Conservation (phyloP, 2,329 filamentous ascomycete species). For the Sporothrix phasma region DNA sequence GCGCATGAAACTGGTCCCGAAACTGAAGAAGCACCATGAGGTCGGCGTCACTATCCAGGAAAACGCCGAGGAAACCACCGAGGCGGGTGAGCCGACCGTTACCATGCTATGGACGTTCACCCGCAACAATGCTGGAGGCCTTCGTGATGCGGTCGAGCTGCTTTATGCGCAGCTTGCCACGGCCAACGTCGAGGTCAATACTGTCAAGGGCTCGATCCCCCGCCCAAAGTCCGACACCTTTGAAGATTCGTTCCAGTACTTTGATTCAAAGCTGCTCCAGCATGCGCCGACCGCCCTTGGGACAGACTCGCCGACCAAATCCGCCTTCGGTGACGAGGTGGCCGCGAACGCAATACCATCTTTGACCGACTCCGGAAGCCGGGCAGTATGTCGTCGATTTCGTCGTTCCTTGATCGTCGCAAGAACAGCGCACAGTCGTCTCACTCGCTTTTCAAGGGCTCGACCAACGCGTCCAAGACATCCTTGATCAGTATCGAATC, state of each 20-base stretch:
- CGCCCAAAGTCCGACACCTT: conserved; percentile 99
- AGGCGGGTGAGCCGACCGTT: conserved; percentile 47
- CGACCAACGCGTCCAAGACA: conserved; percentile 82
- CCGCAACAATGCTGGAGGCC: conserved; percentile 88
- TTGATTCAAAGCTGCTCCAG: conserved; percentile 92
- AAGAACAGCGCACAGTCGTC: conserved; percentile 87
- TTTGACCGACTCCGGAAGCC: conserved; percentile 92
- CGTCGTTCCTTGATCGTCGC: conserved; percentile 88
- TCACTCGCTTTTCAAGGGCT: conserved; percentile 83
- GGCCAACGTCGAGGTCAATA: conserved; percentile 75
- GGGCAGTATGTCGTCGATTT: conserved; percentile 86
- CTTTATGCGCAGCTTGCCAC: conserved; percentile 77
- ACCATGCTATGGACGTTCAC: conserved; percentile 75
- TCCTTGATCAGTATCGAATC: conserved; percentile 95
- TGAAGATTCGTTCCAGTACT: conserved; percentile 92
- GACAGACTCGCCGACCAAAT: conserved; percentile 82
- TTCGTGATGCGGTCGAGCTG: conserved; percentile 94
- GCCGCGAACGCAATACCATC: conserved; percentile 71
- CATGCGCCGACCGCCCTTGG: conserved; percentile 72
- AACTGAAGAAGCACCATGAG: conserved; percentile 84
- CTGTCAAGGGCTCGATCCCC: conserved; percentile 88
- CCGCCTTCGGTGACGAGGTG: conserved; percentile 72
- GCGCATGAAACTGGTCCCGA: conserved; percentile 66
- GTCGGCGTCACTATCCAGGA: conserved; percentile 72
- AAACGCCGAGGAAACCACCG: conserved; percentile 47